Conservation (phyloP, 768 basidiomycete genomes). For the Lactarius evosmus region DNA sequence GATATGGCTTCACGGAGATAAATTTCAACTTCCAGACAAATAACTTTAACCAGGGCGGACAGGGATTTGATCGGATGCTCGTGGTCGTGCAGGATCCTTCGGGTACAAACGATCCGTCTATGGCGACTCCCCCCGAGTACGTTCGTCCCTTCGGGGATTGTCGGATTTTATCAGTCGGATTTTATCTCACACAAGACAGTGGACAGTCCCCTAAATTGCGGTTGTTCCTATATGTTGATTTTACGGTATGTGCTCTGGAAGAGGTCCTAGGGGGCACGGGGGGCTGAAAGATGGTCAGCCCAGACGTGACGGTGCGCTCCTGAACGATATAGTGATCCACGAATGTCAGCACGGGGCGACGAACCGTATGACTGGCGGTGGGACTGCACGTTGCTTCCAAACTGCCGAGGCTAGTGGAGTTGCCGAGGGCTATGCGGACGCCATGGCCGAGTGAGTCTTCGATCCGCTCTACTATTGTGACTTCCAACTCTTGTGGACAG, state of each 20-base stretch:
- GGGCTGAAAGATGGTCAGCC: constrained; percentile 36
- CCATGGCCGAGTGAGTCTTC: constrained; percentile 30
- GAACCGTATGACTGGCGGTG: constrained; percentile 41
- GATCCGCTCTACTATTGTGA: neutral
- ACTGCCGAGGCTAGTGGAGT: constrained; percentile 61
- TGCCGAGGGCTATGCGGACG: constrained; percentile 32
- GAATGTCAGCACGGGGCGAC: constrained; percentile 42
- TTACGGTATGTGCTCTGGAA: constrained; percentile 30
- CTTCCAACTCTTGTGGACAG: constrained; percentile 23
- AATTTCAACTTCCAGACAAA: constrained; percentile 59
- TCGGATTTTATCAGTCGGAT: neutral
- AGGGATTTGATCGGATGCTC: constrained; percentile 48
- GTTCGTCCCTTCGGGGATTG: constrained; percentile 17
- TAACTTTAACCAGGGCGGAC: constrained; percentile 39
- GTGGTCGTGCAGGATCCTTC: constrained; percentile 49
- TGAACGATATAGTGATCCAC: constrained; percentile 55
- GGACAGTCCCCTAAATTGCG: constrained; percentile 45
- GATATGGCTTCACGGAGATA: constrained; percentile 58
- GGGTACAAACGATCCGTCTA: constrained; percentile 44
- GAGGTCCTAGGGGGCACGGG: too few relatives aligned
- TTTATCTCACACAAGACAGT: constrained; percentile 12
- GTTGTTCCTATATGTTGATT: constrained; percentile 37
- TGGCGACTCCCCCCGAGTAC: constrained; percentile 45
- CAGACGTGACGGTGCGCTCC: constrained; percentile 59
- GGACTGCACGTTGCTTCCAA: constrained; percentile 57